Base-by-base conservation (phyloP, 148 eudicot genomes). In the Vaccinium darrowii region DNA sequence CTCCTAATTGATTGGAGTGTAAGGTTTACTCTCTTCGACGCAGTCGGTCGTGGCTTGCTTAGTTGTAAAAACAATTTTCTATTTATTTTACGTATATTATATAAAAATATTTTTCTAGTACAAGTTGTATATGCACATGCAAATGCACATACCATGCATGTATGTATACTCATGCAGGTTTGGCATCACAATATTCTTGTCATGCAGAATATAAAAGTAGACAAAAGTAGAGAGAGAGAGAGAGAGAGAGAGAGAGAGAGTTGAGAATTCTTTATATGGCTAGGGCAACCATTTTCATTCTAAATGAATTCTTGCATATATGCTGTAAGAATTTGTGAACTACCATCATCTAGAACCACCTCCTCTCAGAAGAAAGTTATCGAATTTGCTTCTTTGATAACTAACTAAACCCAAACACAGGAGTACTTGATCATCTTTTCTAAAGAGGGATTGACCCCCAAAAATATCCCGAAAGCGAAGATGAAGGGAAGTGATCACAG, bases 251-350 rank as follows among this genome's bases (percentile, higher is more conserved):
- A 80, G 86, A 69, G 86, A 58, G 86, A 51, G 82, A 49, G 84
- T 1, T 43, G 54, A 25, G 79, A 62, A 49, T 83, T 80, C 65
- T 85, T 58, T 78, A 63, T 60, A 77, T 82, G 82, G 80, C 82
- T 76, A 79, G 84, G 84, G 82, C 79, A 85, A 89, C 80, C 63
- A 62, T 36, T 76, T 85, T 88, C 84, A 85, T 87, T 85, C 87
- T 87, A 83, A 43, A 60, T 39, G 23, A 85, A 89, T 89, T 89
- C 84, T 82, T 82, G 75, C 76, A 82, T 80, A 65, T 82, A 81
- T 77, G 65, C 80, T 71, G 49, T 76, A 73, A 83, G 60, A 50
- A 53, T 43, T 85, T 56, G 25, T 85, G 75, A 49, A 18, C 77
- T 67, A 16, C 47, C 53, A 52, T 72, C 50, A n/a, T 53, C 49